Conservation (phyloP, 257 asterid species). For the Solanum chmielewskii region DNA sequence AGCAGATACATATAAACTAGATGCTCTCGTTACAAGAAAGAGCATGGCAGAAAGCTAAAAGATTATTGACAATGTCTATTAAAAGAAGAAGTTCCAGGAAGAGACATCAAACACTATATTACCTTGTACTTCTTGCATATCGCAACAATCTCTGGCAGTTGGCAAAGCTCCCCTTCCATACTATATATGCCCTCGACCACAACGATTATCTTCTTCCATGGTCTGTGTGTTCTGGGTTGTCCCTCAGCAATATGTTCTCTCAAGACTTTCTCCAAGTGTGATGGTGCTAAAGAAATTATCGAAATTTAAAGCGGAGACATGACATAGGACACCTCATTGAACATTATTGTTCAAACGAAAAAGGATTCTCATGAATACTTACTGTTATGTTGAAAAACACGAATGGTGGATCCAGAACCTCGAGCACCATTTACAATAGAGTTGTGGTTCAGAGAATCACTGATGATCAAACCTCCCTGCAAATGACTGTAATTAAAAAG, state of each 20-base stretch:
- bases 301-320: neutral
- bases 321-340: neutral
- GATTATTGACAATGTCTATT: neutral
- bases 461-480: conserved; percentile 87
- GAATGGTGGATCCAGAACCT: conserved; percentile 90
- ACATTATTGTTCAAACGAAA: neutral
- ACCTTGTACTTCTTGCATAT: conserved; percentile 98
- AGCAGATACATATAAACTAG: neutral
- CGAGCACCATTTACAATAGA: conserved; percentile 96
- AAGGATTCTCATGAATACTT: conserved; percentile 11
- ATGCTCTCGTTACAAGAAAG: neutral
- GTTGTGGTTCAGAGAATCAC: conserved; percentile 93
- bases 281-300: conserved; percentile 47
- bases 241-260: conserved; percentile 89
- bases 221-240: conserved; percentile 90
- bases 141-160: conserved; percentile 84
- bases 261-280: conserved; percentile 76
- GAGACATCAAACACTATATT: neutral
- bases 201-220: conserved; percentile 90
- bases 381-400: conserved; percentile 95
- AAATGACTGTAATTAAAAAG: neutral
- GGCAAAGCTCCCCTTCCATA: conserved; percentile 98
- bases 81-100: neutral
- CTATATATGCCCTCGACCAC: conserved; percentile 96
- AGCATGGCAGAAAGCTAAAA: neutral